Percentiles rank a stretch among this genome's conserved stretches.
phyloP scores from a whole-genome alignment of 345 rosid genomes.

The Sonneratia caseolaris region DNA sequence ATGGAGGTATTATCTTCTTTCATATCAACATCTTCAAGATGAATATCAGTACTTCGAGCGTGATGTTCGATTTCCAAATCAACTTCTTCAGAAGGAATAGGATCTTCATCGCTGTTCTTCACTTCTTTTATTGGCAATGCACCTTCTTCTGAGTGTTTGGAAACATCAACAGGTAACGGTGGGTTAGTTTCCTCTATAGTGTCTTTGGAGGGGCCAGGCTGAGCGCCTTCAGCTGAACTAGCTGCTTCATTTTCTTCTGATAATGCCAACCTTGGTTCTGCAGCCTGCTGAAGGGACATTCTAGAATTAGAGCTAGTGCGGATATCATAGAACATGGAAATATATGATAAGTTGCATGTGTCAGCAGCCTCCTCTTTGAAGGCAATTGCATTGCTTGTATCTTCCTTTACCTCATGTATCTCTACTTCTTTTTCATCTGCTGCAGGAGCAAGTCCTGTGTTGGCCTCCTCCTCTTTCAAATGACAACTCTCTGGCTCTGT shows the following conservation, averaged over 20 bases:
- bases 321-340: background rate
- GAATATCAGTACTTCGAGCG: conserved; percentile 7
- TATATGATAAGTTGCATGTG: background rate
- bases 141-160: too few relatives aligned
- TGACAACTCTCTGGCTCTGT: background rate
- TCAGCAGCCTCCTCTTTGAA: conserved; percentile 1
- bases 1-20: background rate
- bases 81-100: background rate
- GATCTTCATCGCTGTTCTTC: conserved; percentile 6
- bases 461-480: background rate
- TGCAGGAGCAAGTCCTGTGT: background rate
- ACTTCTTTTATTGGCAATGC: conserved; percentile 9
- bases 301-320: background rate
- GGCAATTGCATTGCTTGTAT: background rate
- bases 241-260: conserved; percentile 16
- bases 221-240: conserved; percentile 6
- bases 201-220: background rate
- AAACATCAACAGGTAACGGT: background rate
- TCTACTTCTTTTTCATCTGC: conserved; percentile 5
- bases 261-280: background rate
- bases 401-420: background rate
- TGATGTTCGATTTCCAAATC: conserved; percentile 14
- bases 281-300: background rate
- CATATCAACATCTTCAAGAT: conserved; percentile 8
- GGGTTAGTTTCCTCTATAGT: too few relatives aligned